Conservation (phyloP, 768 basidiomycete species). For the Dictyophora rubrovolvata region DNA sequence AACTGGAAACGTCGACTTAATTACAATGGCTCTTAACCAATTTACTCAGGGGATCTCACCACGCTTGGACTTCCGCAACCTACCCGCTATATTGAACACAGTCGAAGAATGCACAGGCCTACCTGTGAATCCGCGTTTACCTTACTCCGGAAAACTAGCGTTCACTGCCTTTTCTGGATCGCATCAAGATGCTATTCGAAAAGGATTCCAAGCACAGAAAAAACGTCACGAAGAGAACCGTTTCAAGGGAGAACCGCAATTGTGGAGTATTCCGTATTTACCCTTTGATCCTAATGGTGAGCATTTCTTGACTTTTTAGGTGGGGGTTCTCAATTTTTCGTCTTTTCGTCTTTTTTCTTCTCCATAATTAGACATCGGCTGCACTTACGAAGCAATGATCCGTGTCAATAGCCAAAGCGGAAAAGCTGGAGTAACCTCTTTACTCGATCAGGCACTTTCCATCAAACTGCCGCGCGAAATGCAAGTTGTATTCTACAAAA, state of each 20-base stretch:
- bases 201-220: constrained; percentile 30
- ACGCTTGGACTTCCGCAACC: constrained; percentile 33
- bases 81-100: constrained; percentile 31
- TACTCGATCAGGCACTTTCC: constrained; percentile 84
- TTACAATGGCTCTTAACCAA: constrained; percentile 35
- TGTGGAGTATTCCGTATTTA: constrained; percentile 8
- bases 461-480: constrained; percentile 93
- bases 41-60: constrained; percentile 35
- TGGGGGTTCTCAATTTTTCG: too few relatives aligned
- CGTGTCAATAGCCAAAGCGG: constrained; percentile 99
- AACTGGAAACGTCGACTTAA: constrained; percentile 37
- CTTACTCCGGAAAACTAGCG: constrained; percentile 36
- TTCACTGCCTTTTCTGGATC: constrained; percentile 38
- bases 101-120: constrained; percentile 35
- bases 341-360: neutral
- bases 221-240: constrained; percentile 16
- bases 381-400: constrained; percentile 96
- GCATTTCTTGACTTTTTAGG: neutral
- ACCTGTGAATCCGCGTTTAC: constrained; percentile 33
- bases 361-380: constrained; percentile 62
- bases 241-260: constrained; percentile 1
- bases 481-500: constrained; percentile 90
- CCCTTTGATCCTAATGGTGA: constrained; percentile 8
- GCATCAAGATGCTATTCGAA: constrained; percentile 39
- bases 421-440: constrained; percentile 96